Conservation (phyloP, 139 green algal genomes). For the Chlamydomonas sp. region DNA sequence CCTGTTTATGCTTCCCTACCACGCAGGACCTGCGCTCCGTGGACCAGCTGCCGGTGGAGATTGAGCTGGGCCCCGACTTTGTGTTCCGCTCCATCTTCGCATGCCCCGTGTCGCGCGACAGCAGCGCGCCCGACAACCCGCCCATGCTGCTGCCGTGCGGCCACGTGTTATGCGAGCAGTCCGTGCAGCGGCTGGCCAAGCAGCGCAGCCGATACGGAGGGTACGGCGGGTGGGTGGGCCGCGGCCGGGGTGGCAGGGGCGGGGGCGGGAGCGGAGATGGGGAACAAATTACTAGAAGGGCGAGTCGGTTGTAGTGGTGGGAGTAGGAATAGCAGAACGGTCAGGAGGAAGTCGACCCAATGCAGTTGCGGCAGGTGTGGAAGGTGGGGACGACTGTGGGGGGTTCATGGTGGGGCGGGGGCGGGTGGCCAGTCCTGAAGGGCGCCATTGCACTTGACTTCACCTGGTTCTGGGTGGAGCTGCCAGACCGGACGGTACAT, state of each 20-base stretch:
- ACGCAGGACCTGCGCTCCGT: slow-evolving; percentile 37
- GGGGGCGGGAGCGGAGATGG: slow-evolving; percentile 30
- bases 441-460: no score
- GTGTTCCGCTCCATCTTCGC: slow-evolving; percentile 94
- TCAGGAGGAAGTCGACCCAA: no score
- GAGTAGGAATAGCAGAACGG: no score
- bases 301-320: background rate
- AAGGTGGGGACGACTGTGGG: no score
- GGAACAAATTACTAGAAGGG: background rate
- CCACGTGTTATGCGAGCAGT: slow-evolving; percentile 89
- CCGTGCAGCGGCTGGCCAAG: slow-evolving; percentile 79
- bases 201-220: slow-evolving; percentile 45
- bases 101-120: slow-evolving; percentile 91
- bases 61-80: slow-evolving; percentile 91
- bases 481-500: no score
- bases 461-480: no score
- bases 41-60: slow-evolving; percentile 90
- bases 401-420: no score
- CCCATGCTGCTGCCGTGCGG: slow-evolving; percentile 94
- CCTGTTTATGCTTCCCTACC: no score
- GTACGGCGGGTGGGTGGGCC: slow-evolving; percentile 68
- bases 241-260: background rate
- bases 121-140: slow-evolving; percentile 84
- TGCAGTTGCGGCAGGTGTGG: no score
- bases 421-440: no score